phyloP scores from a whole-genome alignment of 2,329 filamentous ascomycete genomes.

The Microdochium nivale region DNA sequence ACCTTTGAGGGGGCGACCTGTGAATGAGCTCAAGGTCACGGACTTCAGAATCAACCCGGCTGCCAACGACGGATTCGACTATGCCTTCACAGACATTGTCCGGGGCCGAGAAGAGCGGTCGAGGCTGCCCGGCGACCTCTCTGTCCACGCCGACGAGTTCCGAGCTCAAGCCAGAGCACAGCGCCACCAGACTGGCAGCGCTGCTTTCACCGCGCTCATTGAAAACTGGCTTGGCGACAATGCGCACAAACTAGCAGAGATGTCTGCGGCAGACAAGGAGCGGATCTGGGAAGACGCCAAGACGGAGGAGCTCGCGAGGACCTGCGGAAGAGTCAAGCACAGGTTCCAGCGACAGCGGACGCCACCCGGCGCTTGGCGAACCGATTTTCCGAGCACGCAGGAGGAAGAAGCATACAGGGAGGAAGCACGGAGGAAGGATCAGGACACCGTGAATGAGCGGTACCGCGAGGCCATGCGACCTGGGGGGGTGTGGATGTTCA shows the following conservation, averaged over 20 bases:
- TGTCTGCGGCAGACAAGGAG: slow-evolving; percentile 52
- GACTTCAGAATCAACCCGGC: slow-evolving; percentile 79
- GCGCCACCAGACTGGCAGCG: slow-evolving; percentile 23
- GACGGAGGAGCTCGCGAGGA: slow-evolving; percentile 63
- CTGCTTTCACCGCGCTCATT: slow-evolving; percentile 29
- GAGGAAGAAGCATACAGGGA: slow-evolving; percentile 59
- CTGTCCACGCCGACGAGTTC: slow-evolving; percentile 50
- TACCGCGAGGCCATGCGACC: slow-evolving; percentile 74
- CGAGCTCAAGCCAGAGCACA: slow-evolving; percentile 53
- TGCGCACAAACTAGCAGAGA: slow-evolving; percentile 47
- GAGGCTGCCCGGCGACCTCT: slow-evolving; percentile 39
- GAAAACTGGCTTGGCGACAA: slow-evolving; percentile 50
- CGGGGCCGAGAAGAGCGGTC: slow-evolving; percentile 61
- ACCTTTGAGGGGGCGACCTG: slow-evolving; percentile 48
- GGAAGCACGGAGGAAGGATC: slow-evolving; percentile 56
- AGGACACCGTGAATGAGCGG: slow-evolving; percentile 59
- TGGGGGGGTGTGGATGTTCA: slow-evolving; percentile 71
- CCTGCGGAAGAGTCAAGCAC: slow-evolving; percentile 69
- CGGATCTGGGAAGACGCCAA: slow-evolving; percentile 69
- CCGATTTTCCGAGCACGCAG: slow-evolving; percentile 84
- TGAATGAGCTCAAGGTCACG: slow-evolving; percentile 49
- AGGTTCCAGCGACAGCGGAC: slow-evolving; percentile 61
- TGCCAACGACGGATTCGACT: slow-evolving; percentile 61
- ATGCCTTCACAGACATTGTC: slow-evolving; percentile 67
- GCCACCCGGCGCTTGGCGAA: slow-evolving; percentile 84